Conservation (phyloP, 768 basidiomycete genomes). For the Suillus placidus region DNA sequence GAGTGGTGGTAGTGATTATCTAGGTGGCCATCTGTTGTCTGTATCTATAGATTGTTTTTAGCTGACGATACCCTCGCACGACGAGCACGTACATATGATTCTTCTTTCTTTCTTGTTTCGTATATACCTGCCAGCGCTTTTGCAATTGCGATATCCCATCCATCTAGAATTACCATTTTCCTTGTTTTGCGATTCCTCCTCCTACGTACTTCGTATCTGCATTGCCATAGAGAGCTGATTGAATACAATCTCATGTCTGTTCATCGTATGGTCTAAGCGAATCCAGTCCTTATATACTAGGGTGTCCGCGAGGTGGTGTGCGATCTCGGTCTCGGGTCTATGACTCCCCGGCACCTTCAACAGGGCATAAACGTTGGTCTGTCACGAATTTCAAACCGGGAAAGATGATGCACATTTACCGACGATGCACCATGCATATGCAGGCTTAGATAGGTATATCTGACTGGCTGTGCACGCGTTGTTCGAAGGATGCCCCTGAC, state of each 20-base stretch:
- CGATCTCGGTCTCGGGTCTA: neutral
- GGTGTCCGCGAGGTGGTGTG: neutral
- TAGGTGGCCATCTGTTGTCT: slow-evolving; percentile 10
- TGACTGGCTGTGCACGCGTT: neutral
- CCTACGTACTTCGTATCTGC: slow-evolving; percentile 5
- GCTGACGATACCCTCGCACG: slow-evolving; percentile 10
- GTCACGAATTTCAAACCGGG: neutral
- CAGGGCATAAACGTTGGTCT: neutral
- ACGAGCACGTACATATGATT: slow-evolving; percentile 10
- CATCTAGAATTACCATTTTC: slow-evolving; percentile 31
- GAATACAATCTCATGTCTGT: neutral
- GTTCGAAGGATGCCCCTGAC: neutral
- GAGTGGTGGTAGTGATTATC: neutral
- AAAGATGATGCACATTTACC: neutral
- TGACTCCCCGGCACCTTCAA: neutral
- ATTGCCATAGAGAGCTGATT: neutral
- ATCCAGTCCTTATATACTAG: neutral
- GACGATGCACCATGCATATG: neutral
- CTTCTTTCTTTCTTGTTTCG: slow-evolving; percentile 1
- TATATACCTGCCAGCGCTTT: slow-evolving; percentile 11
- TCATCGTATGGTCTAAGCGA: neutral
- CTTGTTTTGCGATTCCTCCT: slow-evolving; percentile 19
- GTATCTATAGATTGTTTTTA: slow-evolving; percentile 13
- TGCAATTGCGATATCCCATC: slow-evolving; percentile 11
- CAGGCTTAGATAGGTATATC: neutral